Evolutionary conservation across 1,284 basidiomycete genomes (phyloP), one percentile per base, ranked within the genome.

Genomic region (Apiotrichum mycotoxinovorans): DNA sequence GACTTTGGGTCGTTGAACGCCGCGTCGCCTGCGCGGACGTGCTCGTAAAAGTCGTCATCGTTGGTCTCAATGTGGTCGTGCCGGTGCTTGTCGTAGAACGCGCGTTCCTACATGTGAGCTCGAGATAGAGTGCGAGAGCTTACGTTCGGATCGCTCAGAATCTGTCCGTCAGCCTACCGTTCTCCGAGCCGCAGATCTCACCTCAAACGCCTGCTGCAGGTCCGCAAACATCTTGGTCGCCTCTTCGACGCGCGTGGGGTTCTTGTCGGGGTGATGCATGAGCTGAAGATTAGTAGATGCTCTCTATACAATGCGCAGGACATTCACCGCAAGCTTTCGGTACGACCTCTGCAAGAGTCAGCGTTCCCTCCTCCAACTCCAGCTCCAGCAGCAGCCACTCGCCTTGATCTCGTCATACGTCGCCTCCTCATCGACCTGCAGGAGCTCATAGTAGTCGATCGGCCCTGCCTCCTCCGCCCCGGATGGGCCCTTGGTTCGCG

Each of bases 61-160:
- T 88, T 86, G 66, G 90, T 88, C 1, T 90, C 88, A 14, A 82
- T 81, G 10, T 92, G 81, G n/a, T 88, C 87, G 34, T 91, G 87
- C 45, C 89, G 84, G 74, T 98, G 94, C n/a, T 86, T 86, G 74
- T 98, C 95, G 74, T 98, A 98, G 90, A 94, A 98, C 42, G 95
- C 93, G 61, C 95, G 82, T 82, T 98, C 94, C 89, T 93, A 83
- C 7, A 17, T n/a, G 50, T 51, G 4, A 66, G 38, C 14, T 25
- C 11, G 42, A 47, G 40, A 33, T 20, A 30, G 40, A 53, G 43
- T 51, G 27, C 5, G 1, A 25, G 15, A 14, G 48, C 83, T 77
- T 77, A 91, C 92, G 82, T 95, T 91, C 54, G 93, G 90, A 72
- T 96, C 93, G 66, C 88, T 91, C 38, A 94, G 81, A 54, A 92